Percentiles rank a stretch among this genome's conserved stretches.
These are phyloP conservation scores for Blastobotrys robertii DNA, from an alignment of 805 yeast species.

Conservation along the genomic window DNA sequence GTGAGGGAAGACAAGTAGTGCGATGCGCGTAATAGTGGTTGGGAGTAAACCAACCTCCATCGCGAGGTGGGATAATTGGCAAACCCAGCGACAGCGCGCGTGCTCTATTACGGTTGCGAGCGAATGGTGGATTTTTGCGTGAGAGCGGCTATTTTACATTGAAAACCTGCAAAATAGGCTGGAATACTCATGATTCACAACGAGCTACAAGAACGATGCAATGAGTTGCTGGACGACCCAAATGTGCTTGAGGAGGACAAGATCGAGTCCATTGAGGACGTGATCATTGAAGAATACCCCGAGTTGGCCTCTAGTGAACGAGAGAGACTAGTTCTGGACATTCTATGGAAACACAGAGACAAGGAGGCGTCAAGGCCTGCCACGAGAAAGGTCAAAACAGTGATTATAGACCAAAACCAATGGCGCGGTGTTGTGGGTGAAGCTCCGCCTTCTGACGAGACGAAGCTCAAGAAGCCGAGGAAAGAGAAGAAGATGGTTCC, in stretches of 20 bases:
- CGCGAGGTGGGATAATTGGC: no score
- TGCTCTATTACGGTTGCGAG: no score
- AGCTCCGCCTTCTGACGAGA: conserved; percentile 12
- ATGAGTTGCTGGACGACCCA: conserved; percentile 26
- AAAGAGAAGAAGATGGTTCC: conserved; percentile 4
- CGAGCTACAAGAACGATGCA: conserved; percentile 23
- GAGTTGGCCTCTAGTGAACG: conserved; percentile 10
- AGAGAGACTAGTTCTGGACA: conserved; percentile 32
- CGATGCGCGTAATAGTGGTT: no score
- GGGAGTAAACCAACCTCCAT: no score
- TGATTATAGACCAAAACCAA: conserved; percentile 5
- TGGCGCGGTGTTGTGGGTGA: conserved; percentile 5
- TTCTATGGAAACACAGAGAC: conserved; percentile 34
- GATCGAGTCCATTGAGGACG: conserved; percentile 30
- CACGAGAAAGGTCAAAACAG: conserved; percentile 5
- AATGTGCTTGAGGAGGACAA: conserved; percentile 31
- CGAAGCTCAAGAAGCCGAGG: conserved; percentile 11
- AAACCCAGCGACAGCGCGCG: background rate
- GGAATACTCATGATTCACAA: background rate
- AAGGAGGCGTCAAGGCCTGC: conserved; percentile 9
- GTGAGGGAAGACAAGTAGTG: no score
- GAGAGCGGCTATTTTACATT: no score
- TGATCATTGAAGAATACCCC: conserved; percentile 20
- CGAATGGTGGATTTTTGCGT: no score
- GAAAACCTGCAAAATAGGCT: no score